phyloP scores from a whole-genome alignment of 306 rosid species.

The Sicyos baderoa region DNA sequence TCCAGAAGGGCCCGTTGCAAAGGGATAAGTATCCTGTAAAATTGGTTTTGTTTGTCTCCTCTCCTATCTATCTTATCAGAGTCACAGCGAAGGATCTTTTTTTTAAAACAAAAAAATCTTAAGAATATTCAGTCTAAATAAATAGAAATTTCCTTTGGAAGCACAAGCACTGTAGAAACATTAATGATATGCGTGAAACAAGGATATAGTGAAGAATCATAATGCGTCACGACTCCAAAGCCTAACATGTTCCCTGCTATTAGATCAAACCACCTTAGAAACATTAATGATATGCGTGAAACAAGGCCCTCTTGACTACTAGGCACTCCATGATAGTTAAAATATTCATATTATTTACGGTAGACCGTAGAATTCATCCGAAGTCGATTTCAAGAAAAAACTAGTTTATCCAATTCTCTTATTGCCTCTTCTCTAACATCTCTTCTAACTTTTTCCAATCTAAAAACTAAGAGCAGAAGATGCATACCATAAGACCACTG shows the following conservation, averaged over 20 bases:
- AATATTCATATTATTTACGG: background rate
- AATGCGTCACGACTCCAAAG: background rate
- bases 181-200: background rate
- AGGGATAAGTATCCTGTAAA: background rate
- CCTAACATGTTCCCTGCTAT: background rate
- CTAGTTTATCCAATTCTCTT: background rate
- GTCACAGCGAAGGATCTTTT: background rate
- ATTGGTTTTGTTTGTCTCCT: no score
- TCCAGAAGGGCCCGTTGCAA: background rate
- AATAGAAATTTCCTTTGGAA: background rate
- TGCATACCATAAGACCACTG: conserved; percentile 62
- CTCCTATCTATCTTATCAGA: no score
- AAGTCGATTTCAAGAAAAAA: background rate
- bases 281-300: no score
- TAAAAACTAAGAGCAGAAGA: background rate
- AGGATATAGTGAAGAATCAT: background rate
- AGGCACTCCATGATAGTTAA: no score
- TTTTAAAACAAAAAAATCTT: background rate
- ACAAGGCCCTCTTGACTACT: no score
- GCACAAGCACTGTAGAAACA: background rate
- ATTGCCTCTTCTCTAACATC: no score
- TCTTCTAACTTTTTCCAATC: background rate
- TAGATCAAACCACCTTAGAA: background rate
- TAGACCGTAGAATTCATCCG: background rate
- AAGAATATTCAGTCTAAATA: background rate